Conservation (phyloP, 2,329 filamentous ascomycete species). For the Aspergillus japonicus region DNA sequence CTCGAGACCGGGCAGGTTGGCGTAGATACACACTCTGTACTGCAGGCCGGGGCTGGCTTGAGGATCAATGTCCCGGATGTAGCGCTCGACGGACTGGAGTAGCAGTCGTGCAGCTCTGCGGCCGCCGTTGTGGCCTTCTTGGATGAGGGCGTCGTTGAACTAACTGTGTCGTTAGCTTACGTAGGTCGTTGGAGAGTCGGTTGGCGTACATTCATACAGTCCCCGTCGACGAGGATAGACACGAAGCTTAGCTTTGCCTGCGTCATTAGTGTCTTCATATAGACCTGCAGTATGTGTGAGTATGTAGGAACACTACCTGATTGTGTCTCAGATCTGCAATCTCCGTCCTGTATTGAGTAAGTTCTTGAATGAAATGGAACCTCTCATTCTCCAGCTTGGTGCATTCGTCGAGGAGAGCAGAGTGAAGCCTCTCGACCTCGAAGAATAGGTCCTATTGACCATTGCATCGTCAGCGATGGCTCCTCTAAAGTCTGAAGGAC, state of each 20-base stretch:
- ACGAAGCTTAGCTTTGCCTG: conserved; percentile 27
- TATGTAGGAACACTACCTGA: conserved; percentile 6
- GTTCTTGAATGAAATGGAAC: conserved; percentile 5
- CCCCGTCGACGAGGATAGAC: conserved; percentile 41
- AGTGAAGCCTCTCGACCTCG: conserved; percentile 10
- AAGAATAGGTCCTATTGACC: conserved; percentile 14
- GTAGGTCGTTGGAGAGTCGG: not conserved
- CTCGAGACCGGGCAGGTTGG: conserved; percentile 39
- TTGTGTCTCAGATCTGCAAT: conserved; percentile 7
- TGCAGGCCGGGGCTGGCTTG: conserved; percentile 24
- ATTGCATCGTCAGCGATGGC: not conserved
- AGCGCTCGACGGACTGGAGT: conserved; percentile 24
- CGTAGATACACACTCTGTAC: conserved; percentile 39
- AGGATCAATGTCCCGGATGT: conserved; percentile 22
- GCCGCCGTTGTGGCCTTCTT: conserved; percentile 32
- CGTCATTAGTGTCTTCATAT: not conserved
- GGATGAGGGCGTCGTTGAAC: conserved; percentile 37
- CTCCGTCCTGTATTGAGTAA: not conserved
- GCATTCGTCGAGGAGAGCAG: conserved; percentile 4
- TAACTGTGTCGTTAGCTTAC: conserved; percentile 30
- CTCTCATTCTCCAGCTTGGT: conserved; percentile 10
- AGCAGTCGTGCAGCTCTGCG: conserved; percentile 29
- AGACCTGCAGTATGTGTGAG: not conserved
- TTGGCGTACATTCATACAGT: conserved; percentile 38
- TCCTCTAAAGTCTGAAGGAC: too few relatives aligned